Evolutionary conservation across 2,329 filamentous ascomycete genomes (phyloP).

Genomic region (Fusarium sp.): DNA sequence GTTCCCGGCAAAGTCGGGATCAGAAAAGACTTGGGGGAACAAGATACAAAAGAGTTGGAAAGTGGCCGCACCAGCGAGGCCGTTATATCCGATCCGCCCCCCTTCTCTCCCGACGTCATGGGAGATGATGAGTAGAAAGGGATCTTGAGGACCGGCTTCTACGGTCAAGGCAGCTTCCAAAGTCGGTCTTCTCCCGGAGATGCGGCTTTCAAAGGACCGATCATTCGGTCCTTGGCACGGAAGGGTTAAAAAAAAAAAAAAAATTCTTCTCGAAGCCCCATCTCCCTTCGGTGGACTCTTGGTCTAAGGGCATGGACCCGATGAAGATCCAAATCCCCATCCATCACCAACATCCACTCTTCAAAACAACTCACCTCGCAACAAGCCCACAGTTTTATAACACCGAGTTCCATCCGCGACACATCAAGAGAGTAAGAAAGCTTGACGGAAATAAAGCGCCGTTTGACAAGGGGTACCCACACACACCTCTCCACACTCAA

Average conservation of each 20-base stretch:
- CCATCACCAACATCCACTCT: constrained; percentile 4
- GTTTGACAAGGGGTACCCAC: constrained; percentile 17
- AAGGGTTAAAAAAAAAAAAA: not conserved
- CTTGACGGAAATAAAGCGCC: constrained; percentile 31
- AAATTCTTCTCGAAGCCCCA: constrained; percentile 37
- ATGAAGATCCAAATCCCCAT: not conserved
- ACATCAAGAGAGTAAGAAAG: not conserved
- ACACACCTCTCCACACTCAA: constrained; percentile 19
- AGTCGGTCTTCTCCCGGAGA: not conserved
- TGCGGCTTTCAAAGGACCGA: constrained; percentile 28
- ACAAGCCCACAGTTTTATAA: constrained; percentile 6
- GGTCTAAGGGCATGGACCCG: not conserved
- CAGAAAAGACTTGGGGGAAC: not conserved
- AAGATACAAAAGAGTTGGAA: not conserved
- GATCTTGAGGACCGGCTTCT: not conserved
- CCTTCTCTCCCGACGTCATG: not conserved
- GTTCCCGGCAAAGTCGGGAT: constrained; percentile 44
- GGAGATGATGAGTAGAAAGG: not conserved
- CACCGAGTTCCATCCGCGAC: constrained; percentile 6
- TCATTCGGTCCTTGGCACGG: constrained; percentile 40
- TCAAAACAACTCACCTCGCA: not conserved
- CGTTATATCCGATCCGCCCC: constrained; percentile 39
- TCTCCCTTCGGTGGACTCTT: constrained; percentile 2
- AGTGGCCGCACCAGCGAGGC: constrained; percentile 19
- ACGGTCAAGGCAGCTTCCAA: not conserved